Percentiles rank a stretch among this genome's conserved stretches.
Conservation (phyloP, 257 asterid genomes). For the Nyctanthes arbortristis region DNA sequence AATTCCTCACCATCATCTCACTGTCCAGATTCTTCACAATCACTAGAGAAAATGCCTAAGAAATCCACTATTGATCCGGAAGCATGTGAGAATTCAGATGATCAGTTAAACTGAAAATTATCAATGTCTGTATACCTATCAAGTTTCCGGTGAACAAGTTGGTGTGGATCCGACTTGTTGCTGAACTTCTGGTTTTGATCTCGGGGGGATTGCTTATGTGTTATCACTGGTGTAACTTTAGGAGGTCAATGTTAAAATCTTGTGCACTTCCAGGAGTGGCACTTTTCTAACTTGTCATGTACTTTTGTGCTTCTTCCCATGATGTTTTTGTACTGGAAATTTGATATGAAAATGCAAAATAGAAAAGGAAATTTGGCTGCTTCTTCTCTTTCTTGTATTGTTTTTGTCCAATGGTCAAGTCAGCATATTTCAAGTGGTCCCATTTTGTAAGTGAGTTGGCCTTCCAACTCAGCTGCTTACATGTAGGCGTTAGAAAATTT, state of each 20-base stretch:
- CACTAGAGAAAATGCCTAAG: neutral
- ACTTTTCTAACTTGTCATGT: neutral
- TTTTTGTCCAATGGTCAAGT: too few relatives aligned
- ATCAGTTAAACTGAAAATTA: neutral
- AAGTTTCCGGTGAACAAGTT: too few relatives aligned
- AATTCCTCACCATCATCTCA: neutral
- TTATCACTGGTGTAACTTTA: neutral
- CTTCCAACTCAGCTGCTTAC: too few relatives aligned
- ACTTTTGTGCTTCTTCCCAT: neutral
- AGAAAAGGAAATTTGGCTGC: too few relatives aligned
- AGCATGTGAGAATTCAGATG: neutral
- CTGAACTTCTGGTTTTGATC: neutral
- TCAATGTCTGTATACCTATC: neutral
- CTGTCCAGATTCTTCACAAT: neutral
- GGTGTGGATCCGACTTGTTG: neutral
- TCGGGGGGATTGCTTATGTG: neutral
- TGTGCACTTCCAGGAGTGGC: neutral
- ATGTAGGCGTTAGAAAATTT: too few relatives aligned
- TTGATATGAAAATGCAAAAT: too few relatives aligned
- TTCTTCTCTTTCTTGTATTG: too few relatives aligned
- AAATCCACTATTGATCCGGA: neutral
- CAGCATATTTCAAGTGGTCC: too few relatives aligned
- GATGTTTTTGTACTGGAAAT: neutral
- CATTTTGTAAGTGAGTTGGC: too few relatives aligned
- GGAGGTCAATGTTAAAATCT: neutral